A percentile compares a stretch with the other conserved stretches of the same genome.
Conservation (phyloP, 2,329 filamentous ascomycete species). For the Phyllosticta ampelicida region DNA sequence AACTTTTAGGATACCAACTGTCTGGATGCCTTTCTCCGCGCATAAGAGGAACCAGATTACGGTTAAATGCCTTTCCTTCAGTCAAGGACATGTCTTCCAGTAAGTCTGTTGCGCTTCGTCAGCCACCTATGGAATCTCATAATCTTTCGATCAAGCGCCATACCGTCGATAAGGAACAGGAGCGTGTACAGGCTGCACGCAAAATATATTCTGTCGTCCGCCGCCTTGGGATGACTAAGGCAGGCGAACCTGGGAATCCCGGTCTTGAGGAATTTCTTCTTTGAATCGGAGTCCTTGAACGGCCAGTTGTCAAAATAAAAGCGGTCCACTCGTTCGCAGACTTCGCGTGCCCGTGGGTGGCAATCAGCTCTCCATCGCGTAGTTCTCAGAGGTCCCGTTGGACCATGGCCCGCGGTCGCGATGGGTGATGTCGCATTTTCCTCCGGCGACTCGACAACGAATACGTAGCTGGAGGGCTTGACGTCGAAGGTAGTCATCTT, state of each 20-base stretch:
- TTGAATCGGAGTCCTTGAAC: conserved; percentile 23
- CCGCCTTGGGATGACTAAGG: conserved; percentile 27
- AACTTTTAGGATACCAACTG: conserved; percentile 18
- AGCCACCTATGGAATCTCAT: not conserved
- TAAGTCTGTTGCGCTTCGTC: conserved; percentile 21
- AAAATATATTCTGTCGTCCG: conserved; percentile 28
- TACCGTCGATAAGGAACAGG: conserved; percentile 36
- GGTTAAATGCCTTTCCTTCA: conserved; percentile 29
- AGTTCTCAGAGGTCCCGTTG: not conserved
- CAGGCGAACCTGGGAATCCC: conserved; percentile 30
- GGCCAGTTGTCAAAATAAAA: conserved; percentile 30
- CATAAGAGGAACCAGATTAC: conserved; percentile 27
- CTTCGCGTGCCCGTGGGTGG: not conserved
- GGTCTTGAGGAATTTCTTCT: conserved; percentile 24
- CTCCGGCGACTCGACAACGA: not conserved
- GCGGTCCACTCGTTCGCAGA: not conserved
- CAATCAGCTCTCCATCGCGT: not conserved
- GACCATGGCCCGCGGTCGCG: not conserved
- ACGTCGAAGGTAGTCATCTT: not conserved
- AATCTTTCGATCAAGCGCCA: conserved; percentile 1
- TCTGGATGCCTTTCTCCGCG: conserved; percentile 24
- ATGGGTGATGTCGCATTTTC: not conserved
- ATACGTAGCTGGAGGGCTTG: not conserved
- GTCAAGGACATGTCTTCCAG: conserved; percentile 34
- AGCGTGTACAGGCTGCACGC: conserved; percentile 31